Evolutionary conservation across 1,284 basidiomycete genomes (phyloP), one percentile per base, ranked within the genome.

Genomic region (Ceratobasidium sp.): DNA sequence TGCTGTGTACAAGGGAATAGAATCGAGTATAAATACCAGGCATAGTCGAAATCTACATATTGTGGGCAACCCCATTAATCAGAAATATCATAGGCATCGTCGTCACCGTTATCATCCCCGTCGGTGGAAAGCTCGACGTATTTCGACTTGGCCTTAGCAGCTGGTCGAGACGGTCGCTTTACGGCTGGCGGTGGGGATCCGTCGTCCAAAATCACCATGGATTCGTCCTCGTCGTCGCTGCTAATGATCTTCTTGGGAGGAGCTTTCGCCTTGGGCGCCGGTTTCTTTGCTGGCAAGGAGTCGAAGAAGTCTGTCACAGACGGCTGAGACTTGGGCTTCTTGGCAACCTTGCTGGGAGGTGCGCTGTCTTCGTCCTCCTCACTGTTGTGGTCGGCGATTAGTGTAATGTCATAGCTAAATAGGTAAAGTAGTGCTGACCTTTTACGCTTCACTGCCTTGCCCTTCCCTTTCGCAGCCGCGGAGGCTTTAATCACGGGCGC

Each of bases 371-470:
- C 74, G 8, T 77, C 74, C 58, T 64, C 58, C 55, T 75, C 58
- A 71, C 76, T 73, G 61, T 72, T 9, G 28, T 57, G 4, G 75
- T 55, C 41, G 38, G n/a, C 47, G 21, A 55, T 47, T 23, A 62
- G 41, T 50, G 35, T 50, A 23, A 66, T n/a, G n/a, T n/a, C n/a
- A n/a, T n/a, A n/a, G n/a, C n/a, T n/a, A 8, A 4, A 5, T 1
- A 26, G 16, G 28, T n/a, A 32, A 32, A 28, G 49, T 32, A 47
- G 21, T 30, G 13, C 76, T 50, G 55, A 77, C 76, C 75, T 76
- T 73, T 78, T 78, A 47, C 77, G 75, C 73, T 81, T 82, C 13
- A 78, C 75, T 6, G 78, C 73, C 28, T 80, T 75, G 55, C 71
- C 67, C 75, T 77, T 38, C 46, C 72, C 73, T 81, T 81, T 73